Conservation (phyloP, 2,329 filamentous ascomycete genomes). For the Dactylonectria estremocensis region DNA sequence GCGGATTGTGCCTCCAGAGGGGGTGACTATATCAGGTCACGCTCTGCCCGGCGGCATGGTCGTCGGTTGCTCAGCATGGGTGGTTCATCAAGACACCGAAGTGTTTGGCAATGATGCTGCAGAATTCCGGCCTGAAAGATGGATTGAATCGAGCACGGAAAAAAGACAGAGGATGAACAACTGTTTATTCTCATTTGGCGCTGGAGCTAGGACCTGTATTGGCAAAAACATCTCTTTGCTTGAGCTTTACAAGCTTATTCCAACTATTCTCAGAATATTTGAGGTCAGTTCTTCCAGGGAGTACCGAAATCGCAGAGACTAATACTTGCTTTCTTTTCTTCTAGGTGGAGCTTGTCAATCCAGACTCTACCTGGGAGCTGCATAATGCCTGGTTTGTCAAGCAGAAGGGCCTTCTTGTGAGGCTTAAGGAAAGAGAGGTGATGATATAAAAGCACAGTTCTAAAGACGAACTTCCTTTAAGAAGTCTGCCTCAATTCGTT, state of each 20-base stretch:
- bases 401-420: conserved; percentile 66
- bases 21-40: conserved; percentile 71
- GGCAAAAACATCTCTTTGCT: conserved; percentile 76
- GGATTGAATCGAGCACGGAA: neutral
- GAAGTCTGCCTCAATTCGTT: too few species aligned
- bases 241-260: conserved; percentile 75
- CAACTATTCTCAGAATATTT: conserved; percentile 44
- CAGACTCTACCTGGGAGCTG: conserved; percentile 68
- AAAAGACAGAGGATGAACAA: conserved; percentile 28
- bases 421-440: conserved; percentile 5
- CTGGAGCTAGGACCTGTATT: conserved; percentile 77
- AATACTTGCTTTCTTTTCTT: neutral
- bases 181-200: conserved; percentile 71
- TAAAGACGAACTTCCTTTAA: too few species aligned
- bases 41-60: conserved; percentile 78
- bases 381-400: conserved; percentile 75
- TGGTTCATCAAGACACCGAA: conserved; percentile 66
- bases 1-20: conserved; percentile 76
- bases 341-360: conserved; percentile 68
- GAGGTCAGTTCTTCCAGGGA: conserved; percentile 14
- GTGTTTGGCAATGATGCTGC: conserved; percentile 76
- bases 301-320: neutral
- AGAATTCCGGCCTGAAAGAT: conserved; percentile 44
- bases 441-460: neutral
- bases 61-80: conserved; percentile 82